Percentiles rank a stretch among this genome's conserved stretches.
Evolutionary conservation across 768 basidiomycete species (phyloP).

Genomic region (Boletus pseudopeckii): DNA sequence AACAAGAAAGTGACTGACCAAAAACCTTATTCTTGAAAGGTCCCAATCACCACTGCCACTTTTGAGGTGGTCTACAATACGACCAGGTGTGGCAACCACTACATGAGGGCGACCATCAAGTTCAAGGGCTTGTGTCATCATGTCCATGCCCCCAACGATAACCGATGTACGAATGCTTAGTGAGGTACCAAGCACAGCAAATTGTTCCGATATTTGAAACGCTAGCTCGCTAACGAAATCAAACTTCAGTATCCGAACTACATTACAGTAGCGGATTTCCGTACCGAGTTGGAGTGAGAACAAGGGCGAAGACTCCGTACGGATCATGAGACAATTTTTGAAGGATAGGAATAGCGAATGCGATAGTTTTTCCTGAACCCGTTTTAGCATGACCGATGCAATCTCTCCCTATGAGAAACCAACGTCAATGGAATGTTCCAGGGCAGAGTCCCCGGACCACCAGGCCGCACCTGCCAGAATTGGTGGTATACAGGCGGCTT

Average conservation of each 20-base stretch:
- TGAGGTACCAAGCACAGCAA: slow-evolving; percentile 81
- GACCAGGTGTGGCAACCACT: slow-evolving; percentile 92
- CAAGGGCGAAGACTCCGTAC: slow-evolving; percentile 89
- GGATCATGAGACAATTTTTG: slow-evolving; percentile 87
- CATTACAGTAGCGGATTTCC: slow-evolving; percentile 13
- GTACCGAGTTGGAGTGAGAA: slow-evolving; percentile 93
- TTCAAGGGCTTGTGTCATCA: slow-evolving; percentile 90
- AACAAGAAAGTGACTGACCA: slow-evolving; percentile 48
- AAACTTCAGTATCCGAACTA: neutral
- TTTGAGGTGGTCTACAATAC: slow-evolving; percentile 85
- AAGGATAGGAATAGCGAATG: slow-evolving; percentile 93
- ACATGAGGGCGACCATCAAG: slow-evolving; percentile 85
- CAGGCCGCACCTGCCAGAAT: slow-evolving; percentile 64
- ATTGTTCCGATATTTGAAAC: slow-evolving; percentile 96
- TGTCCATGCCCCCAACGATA: slow-evolving; percentile 97
- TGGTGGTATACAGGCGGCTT: slow-evolving; percentile 85
- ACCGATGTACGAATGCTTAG: slow-evolving; percentile 83
- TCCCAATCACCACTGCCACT: slow-evolving; percentile 79
- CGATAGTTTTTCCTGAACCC: slow-evolving; percentile 96
- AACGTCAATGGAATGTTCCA: neutral
- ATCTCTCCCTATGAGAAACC: slow-evolving; percentile 66
- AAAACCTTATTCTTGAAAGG: slow-evolving; percentile 76
- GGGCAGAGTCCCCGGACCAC: neutral
- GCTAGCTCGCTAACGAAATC: slow-evolving; percentile 73
- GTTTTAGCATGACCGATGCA: slow-evolving; percentile 98